A percentile compares a stretch with the other conserved stretches of the same genome.
These are phyloP conservation scores for Euphorbia celastroides DNA, from an alignment of 441 rosid genomes.

Conservation along the genomic window DNA sequence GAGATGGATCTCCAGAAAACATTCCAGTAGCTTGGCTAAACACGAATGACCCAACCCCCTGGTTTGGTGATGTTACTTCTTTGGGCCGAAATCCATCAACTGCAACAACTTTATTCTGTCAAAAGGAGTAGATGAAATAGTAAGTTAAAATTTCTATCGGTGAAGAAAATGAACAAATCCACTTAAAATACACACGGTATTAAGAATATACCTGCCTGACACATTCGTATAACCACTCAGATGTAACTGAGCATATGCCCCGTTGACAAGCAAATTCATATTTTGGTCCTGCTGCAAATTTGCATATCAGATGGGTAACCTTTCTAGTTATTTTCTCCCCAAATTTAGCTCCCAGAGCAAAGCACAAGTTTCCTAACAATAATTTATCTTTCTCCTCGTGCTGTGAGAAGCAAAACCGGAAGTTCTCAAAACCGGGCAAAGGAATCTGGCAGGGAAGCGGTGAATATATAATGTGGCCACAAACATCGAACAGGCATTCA, in stretches of 20 bases:
- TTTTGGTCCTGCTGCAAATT: slow-evolving; percentile 69
- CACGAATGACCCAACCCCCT: slow-evolving; percentile 54
- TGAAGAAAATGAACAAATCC: slow-evolving; percentile 5
- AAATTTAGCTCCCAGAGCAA: slow-evolving; percentile 81
- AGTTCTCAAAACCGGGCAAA: slow-evolving; percentile 73
- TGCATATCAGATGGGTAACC: slow-evolving; percentile 87
- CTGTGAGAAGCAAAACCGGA: slow-evolving; percentile 82
- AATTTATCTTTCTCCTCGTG: slow-evolving; percentile 69
- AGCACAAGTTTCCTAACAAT: slow-evolving; percentile 76
- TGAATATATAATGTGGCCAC: slow-evolving; percentile 79
- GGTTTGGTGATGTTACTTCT: slow-evolving; percentile 71
- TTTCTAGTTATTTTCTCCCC: slow-evolving; percentile 59
- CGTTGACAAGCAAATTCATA: slow-evolving; percentile 76
- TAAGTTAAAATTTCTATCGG: neutral
- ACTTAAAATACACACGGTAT: slow-evolving; percentile 4
- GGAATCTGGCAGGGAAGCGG: slow-evolving; percentile 87
- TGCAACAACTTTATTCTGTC: slow-evolving; percentile 67
- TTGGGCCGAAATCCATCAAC: slow-evolving; percentile 61
- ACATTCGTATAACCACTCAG: slow-evolving; percentile 92
- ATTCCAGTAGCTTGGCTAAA: slow-evolving; percentile 56
- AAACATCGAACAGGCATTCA: slow-evolving; percentile 76
- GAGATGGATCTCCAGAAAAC: slow-evolving; percentile 50
- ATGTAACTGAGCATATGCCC: slow-evolving; percentile 61
- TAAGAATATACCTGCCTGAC: slow-evolving; percentile 63
- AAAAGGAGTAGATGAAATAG: slow-evolving; percentile 18